These are phyloP conservation scores for Penicillium fuscoglaucum DNA, from an alignment of 2,329 filamentous ascomycete species.

Conservation along the genomic window DNA sequence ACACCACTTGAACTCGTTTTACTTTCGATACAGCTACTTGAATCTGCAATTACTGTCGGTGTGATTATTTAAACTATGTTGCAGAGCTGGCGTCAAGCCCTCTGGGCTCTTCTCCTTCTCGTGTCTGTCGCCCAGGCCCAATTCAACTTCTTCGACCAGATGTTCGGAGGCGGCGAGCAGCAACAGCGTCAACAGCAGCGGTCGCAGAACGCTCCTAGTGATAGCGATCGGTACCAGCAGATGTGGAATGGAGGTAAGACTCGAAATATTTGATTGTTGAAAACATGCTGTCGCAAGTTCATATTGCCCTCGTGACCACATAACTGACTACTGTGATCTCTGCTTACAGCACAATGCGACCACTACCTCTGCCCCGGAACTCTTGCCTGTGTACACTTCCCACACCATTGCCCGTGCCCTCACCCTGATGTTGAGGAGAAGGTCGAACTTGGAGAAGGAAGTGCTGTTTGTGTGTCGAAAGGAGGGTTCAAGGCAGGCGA, in stretches of 20 bases:
- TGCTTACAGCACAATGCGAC: conserved; percentile 69
- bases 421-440: conserved; percentile 77
- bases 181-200: conserved; percentile 58
- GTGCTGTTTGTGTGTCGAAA: conserved; percentile 50
- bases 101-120: conserved; percentile 58
- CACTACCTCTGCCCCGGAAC: conserved; percentile 95
- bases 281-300: neutral
- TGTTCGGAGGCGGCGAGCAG: conserved; percentile 71
- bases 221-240: conserved; percentile 75
- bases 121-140: conserved; percentile 66
- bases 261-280: neutral
- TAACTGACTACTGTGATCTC: conserved; percentile 27
- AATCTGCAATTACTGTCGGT: neutral
- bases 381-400: conserved; percentile 90
- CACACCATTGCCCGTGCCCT: conserved; percentile 93
- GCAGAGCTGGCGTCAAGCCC: conserved; percentile 25
- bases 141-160: conserved; percentile 97
- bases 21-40: neutral
- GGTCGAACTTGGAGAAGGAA: conserved; percentile 59
- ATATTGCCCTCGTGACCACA: neutral
- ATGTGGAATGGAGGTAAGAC: conserved; percentile 66
- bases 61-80: conserved; percentile 25
- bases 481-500: conserved; percentile 51
- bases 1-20: neutral
- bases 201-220: conserved; percentile 76